phyloP scores from a whole-genome alignment of 257 asterid species.

The Solanum habrochaites region DNA sequence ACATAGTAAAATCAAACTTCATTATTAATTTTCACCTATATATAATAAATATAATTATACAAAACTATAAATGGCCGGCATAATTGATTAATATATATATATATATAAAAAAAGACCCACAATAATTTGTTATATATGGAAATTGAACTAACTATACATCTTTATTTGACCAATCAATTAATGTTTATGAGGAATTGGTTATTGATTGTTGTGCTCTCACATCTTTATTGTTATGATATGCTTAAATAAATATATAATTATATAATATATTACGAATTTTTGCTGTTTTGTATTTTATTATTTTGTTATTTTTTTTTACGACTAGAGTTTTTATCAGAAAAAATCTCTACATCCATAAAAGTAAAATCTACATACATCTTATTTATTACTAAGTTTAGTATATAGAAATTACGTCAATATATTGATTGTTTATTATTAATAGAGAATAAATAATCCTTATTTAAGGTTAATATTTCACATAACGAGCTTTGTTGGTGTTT shows the following conservation, averaged over 20 bases:
- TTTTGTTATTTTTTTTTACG: accelerated
- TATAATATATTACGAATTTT: not conserved
- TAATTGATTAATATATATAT: not conserved
- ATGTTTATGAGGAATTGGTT: not conserved
- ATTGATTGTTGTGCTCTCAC: not conserved
- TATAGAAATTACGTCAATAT: not conserved
- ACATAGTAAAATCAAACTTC: not conserved
- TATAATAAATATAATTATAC: not conserved
- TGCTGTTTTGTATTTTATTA: not conserved
- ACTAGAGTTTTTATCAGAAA: accelerated
- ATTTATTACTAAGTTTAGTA: not conserved
- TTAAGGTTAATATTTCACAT: no score
- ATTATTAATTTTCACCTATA: not conserved
- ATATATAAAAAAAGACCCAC: not conserved
- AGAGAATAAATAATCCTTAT: not conserved
- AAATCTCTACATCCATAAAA: accelerated
- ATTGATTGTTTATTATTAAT: not conserved
- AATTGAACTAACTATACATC: not conserved
- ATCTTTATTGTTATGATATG: not conserved
- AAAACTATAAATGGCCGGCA: not conserved
- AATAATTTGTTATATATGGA: not conserved
- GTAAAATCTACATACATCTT: accelerated
- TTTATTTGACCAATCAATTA: not conserved
- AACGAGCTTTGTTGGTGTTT: no score
- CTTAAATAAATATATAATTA: not conserved